Percentiles rank a stretch among this genome's conserved stretches.
Conservation (phyloP, 2,329 filamentous ascomycete genomes). For the Fusarium verrucosum region DNA sequence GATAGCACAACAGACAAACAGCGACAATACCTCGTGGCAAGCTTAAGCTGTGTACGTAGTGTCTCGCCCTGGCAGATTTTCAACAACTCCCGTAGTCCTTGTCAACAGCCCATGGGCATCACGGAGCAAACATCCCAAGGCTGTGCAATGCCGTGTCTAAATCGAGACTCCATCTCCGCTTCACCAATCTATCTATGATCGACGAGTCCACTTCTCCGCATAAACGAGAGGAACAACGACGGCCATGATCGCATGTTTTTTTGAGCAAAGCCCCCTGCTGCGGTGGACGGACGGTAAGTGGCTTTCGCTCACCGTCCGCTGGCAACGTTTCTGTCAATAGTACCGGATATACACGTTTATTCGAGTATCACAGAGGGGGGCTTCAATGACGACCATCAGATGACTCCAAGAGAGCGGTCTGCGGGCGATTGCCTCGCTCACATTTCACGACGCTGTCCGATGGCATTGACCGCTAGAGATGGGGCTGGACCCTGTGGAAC, state of each 20-base stretch:
- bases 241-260: not conserved
- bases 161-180: constrained; percentile 10
- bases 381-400: not conserved
- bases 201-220: constrained; percentile 30
- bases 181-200: constrained; percentile 15
- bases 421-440: constrained; percentile 21
- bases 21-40: constrained; percentile 27
- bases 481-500: constrained; percentile 9
- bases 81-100: not conserved
- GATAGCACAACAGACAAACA: constrained; percentile 12
- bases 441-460: constrained; percentile 14
- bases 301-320: not conserved
- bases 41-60: not conserved
- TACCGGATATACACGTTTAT: not conserved
- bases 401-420: constrained; percentile 34
- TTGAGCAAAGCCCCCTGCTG: too few relatives aligned
- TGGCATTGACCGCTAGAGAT: constrained; percentile 36
- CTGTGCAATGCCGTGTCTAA: constrained; percentile 4
- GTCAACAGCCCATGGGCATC: not conserved
- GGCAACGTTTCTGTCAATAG: constrained; percentile 18
- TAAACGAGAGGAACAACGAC: constrained; percentile 35
- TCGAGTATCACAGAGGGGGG: constrained; percentile 1
- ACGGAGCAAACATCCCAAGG: constrained; percentile 10
- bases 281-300: constrained; percentile 9
- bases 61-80: constrained; percentile 29